A percentile compares a stretch with the other conserved stretches of the same genome.
phyloP scores from a whole-genome alignment of 495 filamentous ascomycete species.

The Ramalina intermedia region DNA sequence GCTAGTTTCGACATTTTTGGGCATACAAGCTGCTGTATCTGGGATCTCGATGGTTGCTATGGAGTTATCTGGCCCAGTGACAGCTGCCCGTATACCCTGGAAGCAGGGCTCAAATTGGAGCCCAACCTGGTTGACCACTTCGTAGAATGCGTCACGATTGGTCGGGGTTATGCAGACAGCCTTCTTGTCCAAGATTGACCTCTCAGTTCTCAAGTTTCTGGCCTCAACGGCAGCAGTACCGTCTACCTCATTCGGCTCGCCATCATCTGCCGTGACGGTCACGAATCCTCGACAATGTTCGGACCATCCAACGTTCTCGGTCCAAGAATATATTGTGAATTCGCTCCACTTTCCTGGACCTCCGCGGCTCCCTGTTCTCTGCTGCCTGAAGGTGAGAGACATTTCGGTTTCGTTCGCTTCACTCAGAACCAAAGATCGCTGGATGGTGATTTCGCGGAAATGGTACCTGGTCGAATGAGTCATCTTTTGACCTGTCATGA shows the following conservation, averaged over 20 bases:
- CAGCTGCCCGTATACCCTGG: conserved; percentile 8
- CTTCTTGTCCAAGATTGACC: neutral
- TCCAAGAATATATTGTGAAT: conserved; percentile 25
- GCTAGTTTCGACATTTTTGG: conserved; percentile 24
- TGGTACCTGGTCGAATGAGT: conserved; percentile 1
- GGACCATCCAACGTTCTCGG: conserved; percentile 19
- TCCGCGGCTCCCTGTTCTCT: conserved; percentile 23
- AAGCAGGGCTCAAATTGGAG: conserved; percentile 20
- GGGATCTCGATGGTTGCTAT: conserved; percentile 17
- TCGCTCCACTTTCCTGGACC: conserved; percentile 27
- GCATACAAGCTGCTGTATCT: conserved; percentile 25
- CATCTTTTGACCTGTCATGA: neutral
- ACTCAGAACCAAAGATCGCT: conserved; percentile 26
- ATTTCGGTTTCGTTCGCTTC: conserved; percentile 20
- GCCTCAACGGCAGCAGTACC: too few species aligned
- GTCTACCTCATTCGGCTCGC: too few species aligned
- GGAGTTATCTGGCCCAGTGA: conserved; percentile 2
- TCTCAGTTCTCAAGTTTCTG: too few species aligned
- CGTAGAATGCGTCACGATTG: conserved; percentile 18
- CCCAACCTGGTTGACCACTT: conserved; percentile 16
- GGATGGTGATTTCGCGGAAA: conserved; percentile 28
- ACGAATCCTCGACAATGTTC: conserved; percentile 25
- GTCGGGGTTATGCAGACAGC: conserved; percentile 2
- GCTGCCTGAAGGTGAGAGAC: conserved; percentile 26
- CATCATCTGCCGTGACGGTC: neutral